Evolutionary conservation across 768 basidiomycete species (phyloP), one percentile per base, ranked within the genome.

Genomic region (Cyathus striatus): DNA sequence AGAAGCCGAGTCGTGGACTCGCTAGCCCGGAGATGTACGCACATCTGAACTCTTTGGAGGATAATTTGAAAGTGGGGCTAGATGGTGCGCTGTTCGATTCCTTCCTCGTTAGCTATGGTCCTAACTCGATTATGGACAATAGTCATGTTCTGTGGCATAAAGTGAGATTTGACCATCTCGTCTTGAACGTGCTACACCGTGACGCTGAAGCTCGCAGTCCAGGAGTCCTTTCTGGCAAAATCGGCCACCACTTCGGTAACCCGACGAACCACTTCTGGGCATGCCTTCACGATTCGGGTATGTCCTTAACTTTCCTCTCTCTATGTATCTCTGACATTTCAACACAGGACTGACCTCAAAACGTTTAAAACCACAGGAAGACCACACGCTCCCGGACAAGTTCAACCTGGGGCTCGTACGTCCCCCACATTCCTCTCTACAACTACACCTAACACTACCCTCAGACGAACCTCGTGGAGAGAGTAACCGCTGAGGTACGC

Each of bases 71-170:
- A 5, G 9, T n/a, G 12, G 49, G 34, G 18, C 68, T 89, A 2
- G 81, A 87, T 41, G 69, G 86, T 87, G 50, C 35, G 67, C 41
- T 26, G 41, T 18, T 9, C 35, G 17, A 39, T 18, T 38, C 3
- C 18, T 38, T 5, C 21, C 23, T 14, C 40, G n/a, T 3, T 10
- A 18, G n/a, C 6, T 6, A 38, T 25, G 4, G 4, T 3, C 21
- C 5, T 6, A 43, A 16, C 26, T 21, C 22, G 34, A 12, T 25
- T n/a, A n/a, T 23, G 16, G n/a, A 13, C 10, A n/a, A 0, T 26
- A 91, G 88, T 91, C 18, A 50, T 90, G 12, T 90, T 92, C 50
- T 90, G 87, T 53, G 90, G 90, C 6, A 89, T 92, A 38, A 93
- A 90, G 89, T 89, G 48, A 42, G 71, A 48, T 13, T 23, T 21